Evolutionary conservation across 2,329 filamentous ascomycete species (phyloP).

Genomic region (Xylariomycetidae sp.): DNA sequence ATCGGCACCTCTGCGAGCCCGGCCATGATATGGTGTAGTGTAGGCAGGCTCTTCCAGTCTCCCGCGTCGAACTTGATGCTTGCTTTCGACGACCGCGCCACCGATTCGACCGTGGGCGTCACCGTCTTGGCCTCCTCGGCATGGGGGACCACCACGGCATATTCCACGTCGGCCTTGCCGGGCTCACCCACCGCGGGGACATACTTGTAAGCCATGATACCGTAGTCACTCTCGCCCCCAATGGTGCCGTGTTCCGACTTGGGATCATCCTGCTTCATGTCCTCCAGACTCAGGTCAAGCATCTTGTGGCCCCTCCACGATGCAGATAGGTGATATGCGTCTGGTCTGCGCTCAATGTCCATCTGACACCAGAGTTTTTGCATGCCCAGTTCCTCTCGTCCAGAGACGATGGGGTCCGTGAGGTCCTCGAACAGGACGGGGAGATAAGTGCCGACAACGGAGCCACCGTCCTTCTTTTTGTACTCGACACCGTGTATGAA

Average conservation of each 20-base stretch:
- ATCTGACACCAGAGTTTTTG: constrained; percentile 52
- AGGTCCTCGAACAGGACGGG: constrained; percentile 53
- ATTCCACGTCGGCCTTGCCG: constrained; percentile 48
- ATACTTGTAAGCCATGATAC: constrained; percentile 50
- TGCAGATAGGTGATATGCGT: constrained; percentile 30
- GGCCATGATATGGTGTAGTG: constrained; percentile 51
- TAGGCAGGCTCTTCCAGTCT: constrained; percentile 51
- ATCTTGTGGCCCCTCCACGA: constrained; percentile 37
- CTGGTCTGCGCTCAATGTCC: constrained; percentile 31
- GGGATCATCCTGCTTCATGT: constrained; percentile 25
- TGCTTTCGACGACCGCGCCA: constrained; percentile 33
- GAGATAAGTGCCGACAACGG: constrained; percentile 46
- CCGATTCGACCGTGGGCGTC: constrained; percentile 22
- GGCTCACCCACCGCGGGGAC: constrained; percentile 47
- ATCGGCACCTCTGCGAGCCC: constrained; percentile 50
- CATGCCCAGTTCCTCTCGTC: constrained; percentile 56
- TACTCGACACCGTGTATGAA: constrained; percentile 59
- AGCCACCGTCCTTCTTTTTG: constrained; percentile 39
- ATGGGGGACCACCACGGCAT: constrained; percentile 36
- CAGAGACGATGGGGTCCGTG: constrained; percentile 54
- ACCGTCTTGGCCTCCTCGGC: constrained; percentile 29
- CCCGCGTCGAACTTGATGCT: constrained; percentile 40
- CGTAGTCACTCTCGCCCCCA: constrained; percentile 30
- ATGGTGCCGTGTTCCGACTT: constrained; percentile 17
- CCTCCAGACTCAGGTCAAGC: constrained; percentile 30